phyloP scores from a whole-genome alignment of 2,329 filamentous ascomycete species.

The Arthrocladium fulminans region DNA sequence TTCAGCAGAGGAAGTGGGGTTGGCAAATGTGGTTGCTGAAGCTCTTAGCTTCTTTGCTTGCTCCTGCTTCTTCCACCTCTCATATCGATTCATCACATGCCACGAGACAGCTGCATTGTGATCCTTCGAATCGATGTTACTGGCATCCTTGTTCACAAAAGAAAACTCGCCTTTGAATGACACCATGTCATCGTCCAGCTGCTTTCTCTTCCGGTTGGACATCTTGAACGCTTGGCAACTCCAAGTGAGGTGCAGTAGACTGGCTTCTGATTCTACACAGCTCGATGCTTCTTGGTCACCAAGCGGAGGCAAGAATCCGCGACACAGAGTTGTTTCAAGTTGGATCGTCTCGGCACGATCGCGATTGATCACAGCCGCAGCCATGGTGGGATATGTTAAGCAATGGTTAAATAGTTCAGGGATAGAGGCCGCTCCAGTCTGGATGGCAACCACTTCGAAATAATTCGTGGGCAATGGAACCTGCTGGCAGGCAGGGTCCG shows the following conservation, averaged over 20 bases:
- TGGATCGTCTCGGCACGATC: background rate
- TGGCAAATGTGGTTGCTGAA: slow-evolving; percentile 11
- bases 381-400: background rate
- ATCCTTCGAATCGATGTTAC: slow-evolving; percentile 22
- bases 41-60: slow-evolving; percentile 18
- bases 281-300: background rate
- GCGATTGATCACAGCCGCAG: background rate
- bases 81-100: slow-evolving; percentile 23
- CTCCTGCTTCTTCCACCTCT: slow-evolving; percentile 22
- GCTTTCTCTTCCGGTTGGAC: slow-evolving; percentile 16
- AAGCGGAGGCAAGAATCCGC: too few species aligned
- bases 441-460: background rate
- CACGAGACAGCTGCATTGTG: slow-evolving; percentile 21
- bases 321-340: background rate
- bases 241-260: background rate
- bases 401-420: background rate
- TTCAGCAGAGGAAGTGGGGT: background rate
- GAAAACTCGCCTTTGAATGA: slow-evolving; percentile 21
- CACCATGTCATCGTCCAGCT: slow-evolving; percentile 11
- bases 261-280: background rate
- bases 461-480: background rate
- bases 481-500: background rate
- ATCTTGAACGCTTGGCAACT: slow-evolving; percentile 3
- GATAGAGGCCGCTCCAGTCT: background rate
- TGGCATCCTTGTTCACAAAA: slow-evolving; percentile 23